Conservation (phyloP, 2,329 filamentous ascomycete species). For the Alternaria sp. region DNA sequence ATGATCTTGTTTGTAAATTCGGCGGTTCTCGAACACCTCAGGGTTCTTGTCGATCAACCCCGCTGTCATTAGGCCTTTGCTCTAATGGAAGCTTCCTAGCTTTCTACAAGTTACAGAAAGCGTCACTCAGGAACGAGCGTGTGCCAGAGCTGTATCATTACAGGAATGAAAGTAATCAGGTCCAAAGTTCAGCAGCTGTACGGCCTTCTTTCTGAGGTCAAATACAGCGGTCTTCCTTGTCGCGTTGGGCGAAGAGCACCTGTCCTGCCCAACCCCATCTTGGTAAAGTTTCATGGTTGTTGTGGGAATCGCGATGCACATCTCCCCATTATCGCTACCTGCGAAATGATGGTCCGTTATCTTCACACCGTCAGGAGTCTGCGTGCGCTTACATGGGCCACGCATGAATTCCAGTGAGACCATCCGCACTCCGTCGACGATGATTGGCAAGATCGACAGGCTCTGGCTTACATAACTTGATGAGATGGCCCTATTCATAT, state of each 20-base stretch:
- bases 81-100: not conserved
- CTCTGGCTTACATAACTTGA: slow-evolving; percentile 7
- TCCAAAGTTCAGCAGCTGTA: not conserved
- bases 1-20: slow-evolving; percentile 1
- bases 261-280: not conserved
- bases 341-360: not conserved
- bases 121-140: not conserved
- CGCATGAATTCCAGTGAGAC: slow-evolving; percentile 3
- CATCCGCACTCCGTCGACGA: not conserved
- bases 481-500: slow-evolving; percentile 7
- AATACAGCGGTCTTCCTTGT: slow-evolving; percentile 8
- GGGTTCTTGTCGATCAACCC: slow-evolving; percentile 1
- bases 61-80: not conserved
- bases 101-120: not conserved
- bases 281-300: not conserved
- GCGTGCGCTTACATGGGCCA: not conserved
- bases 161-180: not conserved
- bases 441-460: slow-evolving; percentile 1
- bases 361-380: not conserved
- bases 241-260: not conserved
- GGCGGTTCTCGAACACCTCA: slow-evolving; percentile 8
- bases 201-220: not conserved
- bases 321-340: not conserved
- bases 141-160: not conserved
- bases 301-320: not conserved